Evolutionary conservation across 1,139 yeast species (phyloP).

Genomic region (Yamadazyma taylorii): DNA sequence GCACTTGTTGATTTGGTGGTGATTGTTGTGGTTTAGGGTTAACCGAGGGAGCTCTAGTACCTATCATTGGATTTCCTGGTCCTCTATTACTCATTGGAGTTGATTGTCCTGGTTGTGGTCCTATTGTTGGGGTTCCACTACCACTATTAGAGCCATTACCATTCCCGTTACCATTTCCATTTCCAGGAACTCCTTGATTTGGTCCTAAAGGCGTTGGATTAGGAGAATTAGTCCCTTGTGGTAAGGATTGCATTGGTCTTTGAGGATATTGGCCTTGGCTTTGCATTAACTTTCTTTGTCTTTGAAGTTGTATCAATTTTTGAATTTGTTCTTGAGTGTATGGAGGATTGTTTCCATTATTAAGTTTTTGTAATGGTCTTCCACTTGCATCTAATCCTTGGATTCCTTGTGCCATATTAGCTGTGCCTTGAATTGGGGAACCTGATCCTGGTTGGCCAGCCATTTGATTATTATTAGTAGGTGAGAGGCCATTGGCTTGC

Average conservation of each 20-base stretch:
- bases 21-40: conserved; percentile 3
- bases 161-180: background rate
- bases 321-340: conserved; percentile 57
- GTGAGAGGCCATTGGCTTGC: conserved; percentile 1
- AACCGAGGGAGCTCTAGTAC: conserved; percentile 17
- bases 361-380: conserved; percentile 44
- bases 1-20: conserved; percentile 14
- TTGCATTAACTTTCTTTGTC: conserved; percentile 51
- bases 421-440: background rate
- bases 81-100: conserved; percentile 6
- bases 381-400: background rate
- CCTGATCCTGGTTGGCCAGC: background rate
- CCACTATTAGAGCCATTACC: background rate
- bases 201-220: conserved; percentile 1
- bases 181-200: background rate
- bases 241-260: background rate
- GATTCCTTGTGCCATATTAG: background rate
- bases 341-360: conserved; percentile 44
- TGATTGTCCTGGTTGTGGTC: conserved; percentile 5
- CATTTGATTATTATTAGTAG: conserved; percentile 2
- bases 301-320: conserved; percentile 50
- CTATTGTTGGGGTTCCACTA: too few relatives aligned
- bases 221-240: background rate
- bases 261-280: conserved; percentile 24
- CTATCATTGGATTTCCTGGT: conserved; percentile 11